Evolutionary conservation across 164 flowering plant species (phyloP).

Genomic region (Umbellularia californica): DNA sequence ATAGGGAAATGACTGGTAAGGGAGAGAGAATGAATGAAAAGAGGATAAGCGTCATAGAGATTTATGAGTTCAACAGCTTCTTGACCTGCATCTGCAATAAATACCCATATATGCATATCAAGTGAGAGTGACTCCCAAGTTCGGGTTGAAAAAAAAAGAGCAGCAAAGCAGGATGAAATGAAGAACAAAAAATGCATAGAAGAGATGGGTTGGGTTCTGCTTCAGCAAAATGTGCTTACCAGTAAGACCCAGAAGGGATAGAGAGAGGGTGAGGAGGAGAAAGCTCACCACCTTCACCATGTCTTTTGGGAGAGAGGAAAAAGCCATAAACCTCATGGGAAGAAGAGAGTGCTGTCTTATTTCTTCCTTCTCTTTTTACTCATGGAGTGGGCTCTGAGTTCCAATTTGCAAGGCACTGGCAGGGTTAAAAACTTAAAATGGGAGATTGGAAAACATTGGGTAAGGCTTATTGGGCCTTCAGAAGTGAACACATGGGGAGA

Average conservation of each 20-base stretch:
- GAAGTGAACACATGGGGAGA: not conserved
- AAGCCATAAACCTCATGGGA: not conserved
- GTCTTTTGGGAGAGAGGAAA: not conserved
- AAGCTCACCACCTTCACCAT: conserved; percentile 9
- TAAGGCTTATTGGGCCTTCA: not conserved
- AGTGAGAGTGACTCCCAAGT: not conserved
- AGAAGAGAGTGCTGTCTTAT: not conserved
- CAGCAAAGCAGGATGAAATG: not conserved
- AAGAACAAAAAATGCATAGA: not conserved
- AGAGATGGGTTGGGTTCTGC: not conserved
- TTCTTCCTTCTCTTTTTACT: not conserved
- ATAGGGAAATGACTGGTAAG: conserved; percentile 16
- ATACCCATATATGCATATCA: not conserved
- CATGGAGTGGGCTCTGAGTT: not conserved
- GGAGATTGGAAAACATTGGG: not conserved
- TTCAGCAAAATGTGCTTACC: conserved; percentile 1
- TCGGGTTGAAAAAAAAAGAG: too few species aligned
- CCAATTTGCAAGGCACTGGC: not conserved
- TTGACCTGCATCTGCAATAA: conserved; percentile 46
- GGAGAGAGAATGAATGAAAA: conserved; percentile 14
- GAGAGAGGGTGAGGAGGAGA: conserved; percentile 3
- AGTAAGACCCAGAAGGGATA: conserved; percentile 5
- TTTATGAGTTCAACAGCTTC: conserved; percentile 31
- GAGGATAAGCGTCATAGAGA: conserved; percentile 30
- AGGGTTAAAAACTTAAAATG: not conserved